phyloP scores from a whole-genome alignment of 1,284 basidiomycete species.

The Boletus subluridellus region DNA sequence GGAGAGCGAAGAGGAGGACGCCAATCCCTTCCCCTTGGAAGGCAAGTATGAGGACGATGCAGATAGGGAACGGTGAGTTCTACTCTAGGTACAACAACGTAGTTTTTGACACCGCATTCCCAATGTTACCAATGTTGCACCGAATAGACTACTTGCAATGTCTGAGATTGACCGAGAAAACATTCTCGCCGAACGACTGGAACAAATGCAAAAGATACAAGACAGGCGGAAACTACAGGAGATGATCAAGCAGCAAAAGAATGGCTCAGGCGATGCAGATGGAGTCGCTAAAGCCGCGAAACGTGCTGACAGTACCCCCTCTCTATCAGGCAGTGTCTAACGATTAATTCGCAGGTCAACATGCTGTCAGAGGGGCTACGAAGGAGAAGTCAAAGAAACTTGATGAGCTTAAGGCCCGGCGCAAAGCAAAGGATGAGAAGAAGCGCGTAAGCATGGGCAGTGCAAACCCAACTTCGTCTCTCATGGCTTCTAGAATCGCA shows the following conservation, averaged over 20 bases:
- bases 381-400: constrained; percentile 81
- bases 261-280: constrained; percentile 48
- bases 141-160: constrained; percentile 67
- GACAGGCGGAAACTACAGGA: constrained; percentile 74
- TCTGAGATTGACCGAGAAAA: constrained; percentile 88
- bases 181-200: constrained; percentile 74
- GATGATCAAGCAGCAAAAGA: constrained; percentile 68
- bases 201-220: constrained; percentile 74
- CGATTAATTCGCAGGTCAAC: constrained; percentile 51
- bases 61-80: constrained; percentile 72
- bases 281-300: constrained; percentile 70
- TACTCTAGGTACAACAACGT: constrained; percentile 23
- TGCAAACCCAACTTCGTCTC: background rate
- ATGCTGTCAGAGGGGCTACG: constrained; percentile 73
- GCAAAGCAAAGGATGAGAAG: constrained; percentile 77
- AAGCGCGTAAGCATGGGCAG: constrained; percentile 50
- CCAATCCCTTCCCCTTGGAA: constrained; percentile 86
- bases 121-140: constrained; percentile 9
- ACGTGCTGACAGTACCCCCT: constrained; percentile 44
- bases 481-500: constrained; percentile 37
- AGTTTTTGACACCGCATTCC: constrained; percentile 22
- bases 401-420: constrained; percentile 77
- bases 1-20: constrained; percentile 59
- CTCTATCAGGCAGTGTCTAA: background rate
- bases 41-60: constrained; percentile 84